Conservation (phyloP, 495 filamentous ascomycete genomes). For the Hapsidospora chrysogenum region DNA sequence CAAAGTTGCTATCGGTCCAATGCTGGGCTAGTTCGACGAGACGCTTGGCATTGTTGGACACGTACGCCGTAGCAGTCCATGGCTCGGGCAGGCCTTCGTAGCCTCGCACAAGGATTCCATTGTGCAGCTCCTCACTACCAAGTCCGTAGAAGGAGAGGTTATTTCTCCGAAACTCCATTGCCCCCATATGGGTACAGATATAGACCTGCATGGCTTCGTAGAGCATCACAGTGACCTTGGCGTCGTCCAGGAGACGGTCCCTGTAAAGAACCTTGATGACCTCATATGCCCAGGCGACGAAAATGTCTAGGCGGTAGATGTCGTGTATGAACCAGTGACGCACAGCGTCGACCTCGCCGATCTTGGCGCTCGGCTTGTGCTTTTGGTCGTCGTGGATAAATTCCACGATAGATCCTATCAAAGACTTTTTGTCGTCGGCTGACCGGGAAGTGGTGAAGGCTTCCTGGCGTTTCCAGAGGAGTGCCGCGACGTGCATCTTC, state of each 20-base stretch:
- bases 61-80: slow-evolving; percentile 59
- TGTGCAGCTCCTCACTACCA: slow-evolving; percentile 36
- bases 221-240: slow-evolving; percentile 32
- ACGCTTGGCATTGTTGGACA: slow-evolving; percentile 35
- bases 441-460: slow-evolving; percentile 26
- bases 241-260: slow-evolving; percentile 29
- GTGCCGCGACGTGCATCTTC: slow-evolving; percentile 68
- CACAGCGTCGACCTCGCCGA: slow-evolving; percentile 50
- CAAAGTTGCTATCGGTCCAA: slow-evolving; percentile 13
- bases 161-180: slow-evolving; percentile 52
- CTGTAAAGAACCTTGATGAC: slow-evolving; percentile 50
- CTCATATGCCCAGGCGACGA: slow-evolving; percentile 60
- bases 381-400: slow-evolving; percentile 55
- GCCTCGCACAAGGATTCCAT: slow-evolving; percentile 45
- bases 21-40: slow-evolving; percentile 32
- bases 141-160: slow-evolving; percentile 58
- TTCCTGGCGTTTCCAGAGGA: slow-evolving; percentile 67
- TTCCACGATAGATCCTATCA: slow-evolving; percentile 51
- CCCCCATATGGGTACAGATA: slow-evolving; percentile 50
- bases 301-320: slow-evolving; percentile 51
- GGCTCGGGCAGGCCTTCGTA: slow-evolving; percentile 54
- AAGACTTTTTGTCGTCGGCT: slow-evolving; percentile 29
- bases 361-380: slow-evolving; percentile 35
- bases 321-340: slow-evolving; percentile 73
- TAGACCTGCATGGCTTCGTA: slow-evolving; percentile 69